Conservation (phyloP, 805 yeast species). For the Candida namnaoensis region DNA sequence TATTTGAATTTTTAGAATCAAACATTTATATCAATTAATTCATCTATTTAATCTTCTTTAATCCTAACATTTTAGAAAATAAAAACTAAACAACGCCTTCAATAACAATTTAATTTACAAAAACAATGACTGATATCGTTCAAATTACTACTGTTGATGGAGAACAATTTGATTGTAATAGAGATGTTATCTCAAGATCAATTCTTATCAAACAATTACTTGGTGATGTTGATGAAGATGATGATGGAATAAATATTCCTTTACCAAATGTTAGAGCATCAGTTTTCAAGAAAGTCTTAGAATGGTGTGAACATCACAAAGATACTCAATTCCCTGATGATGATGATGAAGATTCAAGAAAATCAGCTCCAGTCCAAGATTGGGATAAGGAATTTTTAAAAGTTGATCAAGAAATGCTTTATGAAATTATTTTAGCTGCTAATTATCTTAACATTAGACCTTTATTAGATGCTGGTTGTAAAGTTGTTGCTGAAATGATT, state of each 20-base stretch:
- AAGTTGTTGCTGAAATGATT: slow-evolving; percentile 78
- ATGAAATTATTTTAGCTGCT: slow-evolving; percentile 76
- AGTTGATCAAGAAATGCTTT: slow-evolving; percentile 87
- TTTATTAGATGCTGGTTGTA: slow-evolving; percentile 69
- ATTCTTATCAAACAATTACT: slow-evolving; percentile 80
- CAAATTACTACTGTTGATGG: slow-evolving; percentile 72
- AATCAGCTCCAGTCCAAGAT: slow-evolving; percentile 85
- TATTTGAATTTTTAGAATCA: too few species aligned
- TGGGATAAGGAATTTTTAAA: slow-evolving; percentile 94
- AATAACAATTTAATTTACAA: neutral
- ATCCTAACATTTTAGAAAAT: too few species aligned
- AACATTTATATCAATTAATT: too few species aligned
- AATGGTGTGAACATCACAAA: slow-evolving; percentile 94
- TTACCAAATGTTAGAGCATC: slow-evolving; percentile 84
- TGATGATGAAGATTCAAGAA: slow-evolving; percentile 76
- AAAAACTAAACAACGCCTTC: too few species aligned
- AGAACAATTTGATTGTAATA: slow-evolving; percentile 68
- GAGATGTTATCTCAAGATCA: slow-evolving; percentile 80
- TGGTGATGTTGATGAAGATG: slow-evolving; percentile 61
- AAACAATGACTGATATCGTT: slow-evolving; percentile 20
- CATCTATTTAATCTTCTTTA: too few species aligned
- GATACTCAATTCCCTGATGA: slow-evolving; percentile 71
- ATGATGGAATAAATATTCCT: slow-evolving; percentile 73
- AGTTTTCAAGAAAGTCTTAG: slow-evolving; percentile 83
- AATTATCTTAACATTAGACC: slow-evolving; percentile 72